Evolutionary conservation across 805 yeast genomes (phyloP), one percentile per base, ranked within the genome.

Genomic region (Torulaspora franciscae): DNA sequence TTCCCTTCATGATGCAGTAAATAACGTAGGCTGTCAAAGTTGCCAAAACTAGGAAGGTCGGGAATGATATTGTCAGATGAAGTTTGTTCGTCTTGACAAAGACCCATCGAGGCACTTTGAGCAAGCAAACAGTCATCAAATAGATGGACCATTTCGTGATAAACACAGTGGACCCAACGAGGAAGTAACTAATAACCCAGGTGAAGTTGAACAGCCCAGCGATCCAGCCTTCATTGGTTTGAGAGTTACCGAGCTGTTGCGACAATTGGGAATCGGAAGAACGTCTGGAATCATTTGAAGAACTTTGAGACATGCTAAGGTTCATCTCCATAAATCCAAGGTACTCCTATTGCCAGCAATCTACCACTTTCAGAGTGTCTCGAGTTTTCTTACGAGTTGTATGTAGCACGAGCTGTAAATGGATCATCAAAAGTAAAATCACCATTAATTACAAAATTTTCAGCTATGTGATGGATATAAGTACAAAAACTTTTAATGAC

Each of bases 1-100:
- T 53, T 10, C 45, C 55, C 37, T 52, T 60, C 32, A 58, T 48
- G 17, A 56, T 27, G 28, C 50, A 46, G 40, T 56, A 55, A 9
- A 52, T 47, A 19, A 49, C 32, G 40, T 56, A 55, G 24, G 47
- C 33, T 6, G 51, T 32, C 10, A 53, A 19, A 3, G 48, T 37
- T 10, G 46, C 40, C 22, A 54, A 14, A 26, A 51, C 10, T 10
- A 55, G 27, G 27, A 56, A 41, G 11, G 46, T 34, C 3, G 55
- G 46, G 33, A 57, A 54, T 7, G 59, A 50, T 9, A 56, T 47
- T 7, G 59, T 52, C 35, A 54, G 44, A 32, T 47, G 52, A 15
- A 52, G 36, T 13, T 48, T 46, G 33, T 51, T 48, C 3, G 53
- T 40, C 17, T 50, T 45, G 22, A 45, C 33, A 42, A 54, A 52